Percentiles rank a stretch among this genome's conserved stretches.
Conservation (phyloP, 495 filamentous ascomycete genomes). For the Xylaria flabelliformis region DNA sequence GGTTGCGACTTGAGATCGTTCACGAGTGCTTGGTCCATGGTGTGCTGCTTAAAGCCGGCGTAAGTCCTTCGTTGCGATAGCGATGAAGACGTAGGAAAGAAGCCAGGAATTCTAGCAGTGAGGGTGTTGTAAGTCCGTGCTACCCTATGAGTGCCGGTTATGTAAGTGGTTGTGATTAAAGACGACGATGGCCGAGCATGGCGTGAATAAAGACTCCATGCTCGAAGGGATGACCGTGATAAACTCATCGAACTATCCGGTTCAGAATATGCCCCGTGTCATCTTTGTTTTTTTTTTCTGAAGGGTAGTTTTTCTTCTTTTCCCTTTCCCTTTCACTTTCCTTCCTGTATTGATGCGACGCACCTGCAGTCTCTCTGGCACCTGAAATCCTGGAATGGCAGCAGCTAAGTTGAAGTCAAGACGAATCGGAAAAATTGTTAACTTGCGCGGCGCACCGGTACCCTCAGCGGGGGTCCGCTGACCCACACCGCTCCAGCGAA, state of each 20-base stretch:
- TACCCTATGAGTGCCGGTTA: not conserved
- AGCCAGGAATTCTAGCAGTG: not conserved
- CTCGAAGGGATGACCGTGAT: conserved; percentile 32
- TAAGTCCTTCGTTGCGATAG: conserved; percentile 3
- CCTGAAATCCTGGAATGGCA: not conserved
- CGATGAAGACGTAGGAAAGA: not conserved
- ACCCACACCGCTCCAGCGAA: not conserved
- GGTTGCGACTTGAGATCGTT: conserved; percentile 22
- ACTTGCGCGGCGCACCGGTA: not conserved
- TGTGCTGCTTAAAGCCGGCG: conserved; percentile 27
- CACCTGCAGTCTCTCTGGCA: not conserved
- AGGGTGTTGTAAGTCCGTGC: conserved; percentile 2
- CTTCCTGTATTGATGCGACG: not conserved
- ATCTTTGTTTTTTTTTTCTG: not conserved
- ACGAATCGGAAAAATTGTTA: conserved; percentile 8
- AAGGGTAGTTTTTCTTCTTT: too few relatives aligned
- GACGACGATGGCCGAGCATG: conserved; percentile 29
- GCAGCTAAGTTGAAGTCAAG: not conserved
- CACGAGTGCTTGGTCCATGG: conserved; percentile 26
- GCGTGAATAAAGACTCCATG: conserved; percentile 36
- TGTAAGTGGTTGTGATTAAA: conserved; percentile 6
- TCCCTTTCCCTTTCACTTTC: not conserved
- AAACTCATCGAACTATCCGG: conserved; percentile 29
- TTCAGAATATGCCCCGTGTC: not conserved
- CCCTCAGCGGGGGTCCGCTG: not conserved